Evolutionary conservation across 2,329 filamentous ascomycete species (phyloP), one percentile per base, ranked within the genome.

Genomic region (Periconia sp.): DNA sequence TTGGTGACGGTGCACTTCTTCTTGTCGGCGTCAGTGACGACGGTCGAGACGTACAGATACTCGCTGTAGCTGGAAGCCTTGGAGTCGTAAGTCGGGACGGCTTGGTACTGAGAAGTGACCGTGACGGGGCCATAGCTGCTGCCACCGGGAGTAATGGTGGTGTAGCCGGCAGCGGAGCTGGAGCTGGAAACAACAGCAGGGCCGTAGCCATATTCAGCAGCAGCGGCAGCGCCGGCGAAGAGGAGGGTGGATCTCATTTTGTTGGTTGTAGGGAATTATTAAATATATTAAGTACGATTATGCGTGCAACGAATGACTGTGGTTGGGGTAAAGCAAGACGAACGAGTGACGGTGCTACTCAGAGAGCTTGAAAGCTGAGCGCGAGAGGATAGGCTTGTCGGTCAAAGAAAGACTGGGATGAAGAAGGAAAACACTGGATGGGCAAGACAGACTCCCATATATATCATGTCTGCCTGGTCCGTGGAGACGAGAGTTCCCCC

Each of bases 31-130:
- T 64, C 63, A 6, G 44, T 48, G 50, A 66, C 48, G 13, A 57
- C 46, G 8, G 64, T 66, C 4, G 59, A 64, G 13, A 66, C 51
- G 36, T 62, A 59, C 13, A 59, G 44, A 9, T 42, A 53, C 50
- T 53, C 61, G 36, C 55, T 45, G 28, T 38, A 36, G 10, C 28
- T 43, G 11, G 43, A 36, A 17, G 33, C 28, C 5, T 18, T 36
- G 5, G 42, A 34, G 13, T 52, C 50, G 38, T 59, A 67, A 19
- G 63, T 66, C 1, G 63, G 58, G 46, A 66, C 52, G 1, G 60
- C 22, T 50, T 67, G 65, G 46, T 66, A 52, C 47, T 65, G 63
- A 4, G 49, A 41, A 30, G 65, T 68, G 39, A 68, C 56, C 21
- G 63, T 66, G 29, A 62, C 50, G 0, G 63, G 60, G 2, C 41